Base-by-base conservation (phyloP, 306 rosid genomes). In the Vigna trinervia region DNA sequence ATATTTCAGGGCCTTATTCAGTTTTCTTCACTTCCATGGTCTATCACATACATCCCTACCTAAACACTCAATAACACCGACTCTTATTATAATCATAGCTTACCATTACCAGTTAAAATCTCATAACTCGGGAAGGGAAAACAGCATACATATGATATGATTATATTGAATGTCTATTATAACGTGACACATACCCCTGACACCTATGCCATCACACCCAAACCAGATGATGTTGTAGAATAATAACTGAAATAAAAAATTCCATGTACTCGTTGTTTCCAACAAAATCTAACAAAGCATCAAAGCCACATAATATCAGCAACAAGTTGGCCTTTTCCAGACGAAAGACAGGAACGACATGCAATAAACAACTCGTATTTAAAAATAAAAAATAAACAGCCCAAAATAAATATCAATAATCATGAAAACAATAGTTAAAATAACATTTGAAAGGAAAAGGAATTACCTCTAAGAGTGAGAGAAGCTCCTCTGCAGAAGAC, bases 381-480 rank as follows among this genome's bases (percentile, higher is more conserved):
- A 45, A 7, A 22, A 0, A 1, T 11, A 12, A 7, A 22, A 0
- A 1, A 19, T 1, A 19, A 1, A 11, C 2, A 9, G 0, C 15
- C 34, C 17, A 26, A 59, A 59, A 58, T 8, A 7, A 57, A 48
- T 77, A 57, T 36, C 36, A 54, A 43, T 71, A 28, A 65, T 23
- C 30, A 73, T 43, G 47, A 45, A 10, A 76, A 10, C 60, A 78
- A 20, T 19, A 9, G 13, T 48, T 4, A 19, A 23, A 9, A 52
- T 17, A 38, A 19, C 19, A 71, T 52, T 62, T 1, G 3, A 6
- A 14, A 4, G 4, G 4, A 32, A 34, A 13, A 62, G 28, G 13
- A 14, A 82, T 90, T 90, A 92, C 99, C 69, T 88, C 88, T 41
- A 95, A 88, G 75, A 92, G 87, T 36, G 87, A 75, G 38, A 95